Conservation (phyloP, 192 early-diverging fungal genomes). For the Backusella circina region DNA sequence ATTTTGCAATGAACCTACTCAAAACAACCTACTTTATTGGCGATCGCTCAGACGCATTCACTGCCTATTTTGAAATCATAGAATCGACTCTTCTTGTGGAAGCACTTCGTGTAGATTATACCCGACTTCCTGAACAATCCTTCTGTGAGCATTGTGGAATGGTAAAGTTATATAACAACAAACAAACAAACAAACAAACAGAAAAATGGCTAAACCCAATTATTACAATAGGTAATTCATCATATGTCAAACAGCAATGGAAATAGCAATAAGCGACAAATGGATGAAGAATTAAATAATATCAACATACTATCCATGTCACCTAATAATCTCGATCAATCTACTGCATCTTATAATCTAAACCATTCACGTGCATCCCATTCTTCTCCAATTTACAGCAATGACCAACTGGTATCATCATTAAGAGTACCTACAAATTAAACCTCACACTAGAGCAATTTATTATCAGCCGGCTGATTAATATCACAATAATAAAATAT, state of each 20-base stretch:
- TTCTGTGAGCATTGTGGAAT: slow-evolving; percentile 25
- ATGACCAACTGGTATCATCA: neutral
- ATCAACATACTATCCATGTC: neutral
- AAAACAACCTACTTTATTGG: slow-evolving; percentile 28
- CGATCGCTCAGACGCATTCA: slow-evolving; percentile 26
- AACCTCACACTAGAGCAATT: neutral
- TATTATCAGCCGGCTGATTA: neutral
- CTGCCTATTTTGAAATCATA: slow-evolving; percentile 31
- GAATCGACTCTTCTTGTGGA: slow-evolving; percentile 37
- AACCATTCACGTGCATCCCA: neutral
- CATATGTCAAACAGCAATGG: neutral
- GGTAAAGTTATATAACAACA: neutral
- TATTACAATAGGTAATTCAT: neutral
- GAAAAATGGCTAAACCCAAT: neutral
- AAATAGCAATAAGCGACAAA: neutral
- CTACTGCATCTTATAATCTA: neutral
- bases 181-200: neutral
- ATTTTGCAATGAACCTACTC: slow-evolving; percentile 33
- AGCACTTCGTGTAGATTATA: slow-evolving; percentile 27
- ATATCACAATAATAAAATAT: neutral
- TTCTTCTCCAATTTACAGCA: neutral
- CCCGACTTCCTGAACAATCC: slow-evolving; percentile 1
- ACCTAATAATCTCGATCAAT: neutral
- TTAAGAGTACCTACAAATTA: neutral
- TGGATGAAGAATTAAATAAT: slow-evolving; percentile 3